Percentiles rank a stretch among this genome's conserved stretches.
Conservation (phyloP, 2,329 filamentous ascomycete species). For the Talaromyces funiculosus region DNA sequence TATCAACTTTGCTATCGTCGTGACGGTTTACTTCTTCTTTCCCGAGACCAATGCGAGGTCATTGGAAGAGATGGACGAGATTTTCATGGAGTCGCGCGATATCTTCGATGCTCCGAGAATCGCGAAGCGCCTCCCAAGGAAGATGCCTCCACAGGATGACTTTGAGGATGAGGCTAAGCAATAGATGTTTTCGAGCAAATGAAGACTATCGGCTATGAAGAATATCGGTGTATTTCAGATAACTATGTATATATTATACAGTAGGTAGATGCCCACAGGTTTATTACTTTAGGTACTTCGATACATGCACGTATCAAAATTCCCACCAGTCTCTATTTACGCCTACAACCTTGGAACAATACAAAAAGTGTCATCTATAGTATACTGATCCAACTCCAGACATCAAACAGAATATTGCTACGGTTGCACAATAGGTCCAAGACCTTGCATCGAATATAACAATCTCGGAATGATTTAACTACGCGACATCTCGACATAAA, state of each 20-base stretch:
- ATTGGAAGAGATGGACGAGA: conserved; percentile 37
- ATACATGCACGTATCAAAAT: too few relatives aligned
- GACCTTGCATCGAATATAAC: too few relatives aligned
- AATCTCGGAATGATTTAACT: too few relatives aligned
- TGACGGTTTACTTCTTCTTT: conserved; percentile 33
- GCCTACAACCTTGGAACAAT: too few relatives aligned
- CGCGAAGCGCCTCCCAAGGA: conserved; percentile 16
- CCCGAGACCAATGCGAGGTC: conserved; percentile 36
- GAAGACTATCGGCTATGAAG: not conserved
- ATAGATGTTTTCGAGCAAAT: not conserved
- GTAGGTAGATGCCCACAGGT: not conserved
- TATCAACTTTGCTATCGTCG: conserved; percentile 28
- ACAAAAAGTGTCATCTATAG: too few relatives aligned
- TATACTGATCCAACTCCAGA: too few relatives aligned
- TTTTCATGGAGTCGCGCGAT: conserved; percentile 30
- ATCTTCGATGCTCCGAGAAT: conserved; percentile 24
- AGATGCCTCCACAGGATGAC: not conserved
- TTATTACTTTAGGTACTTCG: too few relatives aligned
- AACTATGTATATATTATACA: not conserved
- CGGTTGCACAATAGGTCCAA: too few relatives aligned
- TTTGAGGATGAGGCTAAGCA: not conserved
- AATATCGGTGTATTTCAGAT: not conserved
- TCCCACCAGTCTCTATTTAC: too few relatives aligned
- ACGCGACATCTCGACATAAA: too few relatives aligned
- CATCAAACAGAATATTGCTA: too few relatives aligned